Evolutionary conservation across 2,329 filamentous ascomycete species (phyloP).

Genomic region (Ambrosiella cleistominuta): DNA sequence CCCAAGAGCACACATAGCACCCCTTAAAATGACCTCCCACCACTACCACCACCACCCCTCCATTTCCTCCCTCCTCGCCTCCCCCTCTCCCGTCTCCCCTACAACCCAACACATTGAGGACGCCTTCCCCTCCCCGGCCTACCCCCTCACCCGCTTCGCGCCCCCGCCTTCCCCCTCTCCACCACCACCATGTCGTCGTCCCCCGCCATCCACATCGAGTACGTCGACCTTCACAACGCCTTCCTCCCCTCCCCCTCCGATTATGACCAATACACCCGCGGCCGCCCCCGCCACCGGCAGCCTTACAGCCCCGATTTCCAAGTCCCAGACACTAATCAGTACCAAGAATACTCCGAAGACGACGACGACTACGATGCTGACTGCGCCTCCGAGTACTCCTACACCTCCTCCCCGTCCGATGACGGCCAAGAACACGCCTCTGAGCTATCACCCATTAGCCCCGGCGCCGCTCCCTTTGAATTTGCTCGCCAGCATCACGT

Average conservation of each 20-base stretch:
- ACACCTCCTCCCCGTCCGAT: neutral
- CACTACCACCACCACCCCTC: conserved; percentile 6
- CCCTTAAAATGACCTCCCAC: neutral
- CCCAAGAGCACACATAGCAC: neutral
- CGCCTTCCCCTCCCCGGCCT: neutral
- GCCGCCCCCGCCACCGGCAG: too few species aligned
- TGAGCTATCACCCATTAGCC: too few species aligned
- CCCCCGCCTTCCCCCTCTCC: too few species aligned
- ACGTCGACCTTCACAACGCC: neutral
- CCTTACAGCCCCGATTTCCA: too few species aligned
- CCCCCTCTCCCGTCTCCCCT: neutral
- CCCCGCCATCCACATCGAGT: neutral
- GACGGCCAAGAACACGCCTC: neutral
- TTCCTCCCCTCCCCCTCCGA: neutral
- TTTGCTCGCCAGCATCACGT: conserved; percentile 12
- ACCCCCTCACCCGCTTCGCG: too few species aligned
- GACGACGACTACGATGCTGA: neutral
- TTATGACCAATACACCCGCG: neutral
- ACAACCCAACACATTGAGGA: neutral
- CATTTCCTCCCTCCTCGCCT: neutral
- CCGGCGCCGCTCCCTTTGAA: conserved; percentile 3
- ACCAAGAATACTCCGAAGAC: neutral
- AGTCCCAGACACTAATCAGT: neutral
- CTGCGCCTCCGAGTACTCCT: conserved; percentile 1
- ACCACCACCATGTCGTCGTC: too few species aligned